These are phyloP conservation scores for Boeremia exigua DNA, from an alignment of 2,329 filamentous ascomycete species.

Conservation along the genomic window DNA sequence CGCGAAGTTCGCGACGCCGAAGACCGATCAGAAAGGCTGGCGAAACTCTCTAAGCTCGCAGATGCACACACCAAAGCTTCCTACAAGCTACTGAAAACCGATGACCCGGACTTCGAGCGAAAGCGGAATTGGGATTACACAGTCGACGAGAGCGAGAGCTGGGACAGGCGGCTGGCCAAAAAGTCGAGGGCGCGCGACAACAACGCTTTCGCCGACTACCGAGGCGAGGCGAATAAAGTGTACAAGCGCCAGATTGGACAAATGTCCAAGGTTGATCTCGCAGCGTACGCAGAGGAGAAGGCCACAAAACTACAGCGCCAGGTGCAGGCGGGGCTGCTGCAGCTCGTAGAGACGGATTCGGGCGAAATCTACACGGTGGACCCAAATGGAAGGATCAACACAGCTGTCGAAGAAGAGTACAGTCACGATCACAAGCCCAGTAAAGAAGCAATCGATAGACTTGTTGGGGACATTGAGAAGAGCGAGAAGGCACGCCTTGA, in stretches of 20 bases:
- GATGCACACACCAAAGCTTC: slow-evolving; percentile 86
- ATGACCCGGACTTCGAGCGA: slow-evolving; percentile 93
- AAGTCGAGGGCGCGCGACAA: slow-evolving; percentile 81
- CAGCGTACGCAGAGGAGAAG: slow-evolving; percentile 87
- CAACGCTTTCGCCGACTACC: slow-evolving; percentile 89
- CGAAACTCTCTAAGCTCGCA: slow-evolving; percentile 76
- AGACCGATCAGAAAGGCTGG: slow-evolving; percentile 34
- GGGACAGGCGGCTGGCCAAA: slow-evolving; percentile 90
- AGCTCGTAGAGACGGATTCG: slow-evolving; percentile 94
- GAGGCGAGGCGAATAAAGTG: slow-evolving; percentile 84
- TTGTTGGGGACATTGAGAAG: slow-evolving; percentile 85
- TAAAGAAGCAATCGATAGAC: slow-evolving; percentile 82
- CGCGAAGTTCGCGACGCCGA: slow-evolving; percentile 45
- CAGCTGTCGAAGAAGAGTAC: slow-evolving; percentile 79
- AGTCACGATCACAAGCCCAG: slow-evolving; percentile 87
- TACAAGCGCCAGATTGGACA: slow-evolving; percentile 90
- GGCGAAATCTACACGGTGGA: slow-evolving; percentile 90
- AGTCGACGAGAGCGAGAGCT: slow-evolving; percentile 88
- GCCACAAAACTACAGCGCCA: slow-evolving; percentile 83
- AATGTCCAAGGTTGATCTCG: slow-evolving; percentile 73
- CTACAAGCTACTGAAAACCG: slow-evolving; percentile 92
- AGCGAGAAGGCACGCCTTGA: slow-evolving; percentile 86
- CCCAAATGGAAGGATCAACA: slow-evolving; percentile 88
- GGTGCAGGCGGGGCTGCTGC: slow-evolving; percentile 81
- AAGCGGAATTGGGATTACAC: slow-evolving; percentile 99